phyloP scores from a whole-genome alignment of 2,329 filamentous ascomycete species.

The Aspergillus melleus region DNA sequence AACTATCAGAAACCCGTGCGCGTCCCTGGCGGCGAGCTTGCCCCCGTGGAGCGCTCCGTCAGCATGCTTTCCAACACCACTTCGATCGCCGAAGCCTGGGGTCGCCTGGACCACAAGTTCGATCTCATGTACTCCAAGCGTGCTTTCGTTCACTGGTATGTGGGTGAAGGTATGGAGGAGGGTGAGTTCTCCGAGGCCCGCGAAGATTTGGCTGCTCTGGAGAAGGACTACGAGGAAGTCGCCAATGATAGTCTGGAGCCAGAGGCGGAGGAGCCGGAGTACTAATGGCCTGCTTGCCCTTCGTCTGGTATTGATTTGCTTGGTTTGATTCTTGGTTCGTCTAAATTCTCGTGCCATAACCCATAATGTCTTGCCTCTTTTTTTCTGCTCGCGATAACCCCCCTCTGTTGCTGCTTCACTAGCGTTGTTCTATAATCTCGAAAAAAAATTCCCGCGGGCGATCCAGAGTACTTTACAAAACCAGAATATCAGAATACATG shows the following conservation, averaged over 20 bases:
- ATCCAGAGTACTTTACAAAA: slow-evolving; percentile 7
- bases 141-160: slow-evolving; percentile 72
- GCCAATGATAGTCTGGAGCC: slow-evolving; percentile 67
- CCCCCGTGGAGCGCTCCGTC: slow-evolving; percentile 55
- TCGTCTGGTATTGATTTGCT: slow-evolving; percentile 8
- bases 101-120: slow-evolving; percentile 65
- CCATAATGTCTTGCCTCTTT: slow-evolving; percentile 13
- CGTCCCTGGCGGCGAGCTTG: slow-evolving; percentile 55
- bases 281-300: slow-evolving; percentile 24
- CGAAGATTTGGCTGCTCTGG: slow-evolving; percentile 80
- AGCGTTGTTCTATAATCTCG: slow-evolving; percentile 16
- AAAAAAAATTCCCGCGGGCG: slow-evolving; percentile 4
- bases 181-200: slow-evolving; percentile 86
- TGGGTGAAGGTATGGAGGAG: slow-evolving; percentile 90
- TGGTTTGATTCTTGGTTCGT: slow-evolving; percentile 19
- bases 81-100: slow-evolving; percentile 66
- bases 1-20: slow-evolving; percentile 62
- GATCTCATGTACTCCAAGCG: slow-evolving; percentile 71
- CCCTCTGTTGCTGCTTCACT: slow-evolving; percentile 21
- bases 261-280: slow-evolving; percentile 54
- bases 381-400: slow-evolving; percentile 25
- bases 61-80: slow-evolving; percentile 69
- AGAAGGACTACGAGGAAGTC: slow-evolving; percentile 86
- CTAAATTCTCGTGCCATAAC: slow-evolving; percentile 13
- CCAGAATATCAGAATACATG: slow-evolving; percentile 11